These are phyloP conservation scores for Jamesozyma gamospora DNA, from an alignment of 805 yeast genomes.

Conservation along the genomic window DNA sequence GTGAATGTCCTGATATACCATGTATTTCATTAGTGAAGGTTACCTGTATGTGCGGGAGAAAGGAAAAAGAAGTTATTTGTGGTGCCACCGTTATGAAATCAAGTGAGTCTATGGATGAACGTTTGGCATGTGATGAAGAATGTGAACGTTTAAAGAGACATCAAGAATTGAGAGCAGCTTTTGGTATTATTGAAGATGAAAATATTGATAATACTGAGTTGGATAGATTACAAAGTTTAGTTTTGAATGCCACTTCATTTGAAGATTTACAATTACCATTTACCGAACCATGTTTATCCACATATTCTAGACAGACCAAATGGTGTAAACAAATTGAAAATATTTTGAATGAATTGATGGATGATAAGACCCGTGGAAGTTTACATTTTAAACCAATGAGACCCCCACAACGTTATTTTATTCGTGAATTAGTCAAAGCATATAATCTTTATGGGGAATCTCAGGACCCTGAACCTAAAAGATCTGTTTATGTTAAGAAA, in stretches of 20 bases:
- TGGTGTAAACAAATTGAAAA: constrained; percentile 66
- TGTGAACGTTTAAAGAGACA: constrained; percentile 58
- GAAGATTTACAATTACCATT: constrained; percentile 31
- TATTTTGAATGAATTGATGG: constrained; percentile 40
- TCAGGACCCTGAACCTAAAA: constrained; percentile 71
- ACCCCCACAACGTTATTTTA: constrained; percentile 54
- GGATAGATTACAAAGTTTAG: constrained; percentile 12
- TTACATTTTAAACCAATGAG: constrained; percentile 69
- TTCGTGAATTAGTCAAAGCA: constrained; percentile 55
- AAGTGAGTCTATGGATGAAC: not conserved
- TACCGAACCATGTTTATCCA: constrained; percentile 36
- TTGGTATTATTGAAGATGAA: constrained; percentile 28
- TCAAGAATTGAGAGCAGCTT: constrained; percentile 51
- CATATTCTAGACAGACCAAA: constrained; percentile 43
- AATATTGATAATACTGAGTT: constrained; percentile 6
- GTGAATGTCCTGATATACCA: constrained; percentile 42
- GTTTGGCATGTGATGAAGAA: constrained; percentile 55
- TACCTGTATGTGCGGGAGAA: constrained; percentile 57
- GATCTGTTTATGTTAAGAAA: constrained; percentile 56
- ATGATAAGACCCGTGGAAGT: constrained; percentile 31
- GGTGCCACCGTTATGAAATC: constrained; percentile 34
- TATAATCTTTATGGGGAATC: constrained; percentile 57
- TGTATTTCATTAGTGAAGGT: constrained; percentile 45
- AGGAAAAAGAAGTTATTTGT: constrained; percentile 42
- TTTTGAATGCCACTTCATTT: constrained; percentile 18